Percentiles rank a stretch among this genome's conserved stretches.
Conservation (phyloP, 805 yeast species). For the Scheffersomyces ergatensis region DNA sequence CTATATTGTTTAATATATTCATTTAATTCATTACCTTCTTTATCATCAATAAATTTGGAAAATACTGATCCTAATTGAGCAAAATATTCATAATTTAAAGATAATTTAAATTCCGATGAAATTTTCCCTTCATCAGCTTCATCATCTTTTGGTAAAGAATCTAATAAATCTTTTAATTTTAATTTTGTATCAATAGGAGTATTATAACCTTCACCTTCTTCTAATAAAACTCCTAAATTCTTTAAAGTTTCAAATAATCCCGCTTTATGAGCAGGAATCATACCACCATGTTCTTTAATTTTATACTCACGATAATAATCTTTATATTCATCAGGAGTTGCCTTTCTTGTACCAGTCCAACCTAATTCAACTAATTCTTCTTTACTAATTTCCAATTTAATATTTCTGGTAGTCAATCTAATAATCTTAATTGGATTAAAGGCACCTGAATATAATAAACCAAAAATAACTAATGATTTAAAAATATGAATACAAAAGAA, state of each 20-base stretch:
- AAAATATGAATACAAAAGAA: conserved; percentile 73
- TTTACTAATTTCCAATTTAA: conserved; percentile 36
- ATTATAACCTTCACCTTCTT: conserved; percentile 81
- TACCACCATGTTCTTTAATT: conserved; percentile 68
- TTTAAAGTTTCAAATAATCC: conserved; percentile 64
- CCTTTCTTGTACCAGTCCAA: conserved; percentile 92
- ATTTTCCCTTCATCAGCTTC: conserved; percentile 3
- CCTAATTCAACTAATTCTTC: conserved; percentile 69
- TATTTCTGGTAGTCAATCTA: conserved; percentile 26
- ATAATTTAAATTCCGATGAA: conserved; percentile 38
- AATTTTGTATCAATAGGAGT: conserved; percentile 47
- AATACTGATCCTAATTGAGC: conserved; percentile 48
- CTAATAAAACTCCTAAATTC: conserved; percentile 60
- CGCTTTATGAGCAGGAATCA: conserved; percentile 69
- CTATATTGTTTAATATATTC: conserved; percentile 60
- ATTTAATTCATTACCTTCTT: conserved; percentile 38
- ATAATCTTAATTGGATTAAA: conserved; percentile 63
- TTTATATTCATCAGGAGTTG: conserved; percentile 66
- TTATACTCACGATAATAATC: conserved; percentile 63
- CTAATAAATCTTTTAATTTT: conserved; percentile 13
- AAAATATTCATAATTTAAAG: conserved; percentile 55
- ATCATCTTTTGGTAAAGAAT: conserved; percentile 30
- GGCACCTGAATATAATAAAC: conserved; percentile 64
- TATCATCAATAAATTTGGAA: conserved; percentile 34
- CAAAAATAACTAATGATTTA: conserved; percentile 56